Conservation (phyloP, 306 rosid genomes). For the Malus sieversii region DNA sequence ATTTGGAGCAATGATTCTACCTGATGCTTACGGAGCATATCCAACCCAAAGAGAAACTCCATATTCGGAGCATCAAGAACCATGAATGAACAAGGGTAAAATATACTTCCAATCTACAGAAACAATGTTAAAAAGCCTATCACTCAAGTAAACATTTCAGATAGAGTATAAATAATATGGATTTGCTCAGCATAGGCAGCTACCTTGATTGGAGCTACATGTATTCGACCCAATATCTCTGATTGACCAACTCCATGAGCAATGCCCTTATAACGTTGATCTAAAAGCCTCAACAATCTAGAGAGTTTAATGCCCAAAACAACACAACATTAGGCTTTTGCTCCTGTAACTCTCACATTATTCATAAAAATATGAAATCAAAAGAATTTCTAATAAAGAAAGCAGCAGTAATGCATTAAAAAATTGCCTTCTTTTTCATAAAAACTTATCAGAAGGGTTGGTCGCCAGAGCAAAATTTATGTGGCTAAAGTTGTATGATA, state of each 20-base stretch:
- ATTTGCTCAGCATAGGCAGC: not conserved
- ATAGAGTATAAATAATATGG: not conserved
- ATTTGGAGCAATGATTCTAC: conserved; percentile 27
- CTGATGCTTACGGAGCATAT: conserved; percentile 99
- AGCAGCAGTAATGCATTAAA: conserved; percentile 2
- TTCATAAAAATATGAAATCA: not conserved
- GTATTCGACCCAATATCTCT: conserved; percentile 91
- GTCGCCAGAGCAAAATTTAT: not conserved
- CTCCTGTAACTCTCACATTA: conserved; percentile 10
- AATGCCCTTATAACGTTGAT: conserved; percentile 87
- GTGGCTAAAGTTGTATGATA: not conserved
- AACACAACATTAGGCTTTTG: not conserved
- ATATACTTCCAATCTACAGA: conserved; percentile 67
- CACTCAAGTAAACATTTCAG: not conserved
- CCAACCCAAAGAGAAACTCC: conserved; percentile 95
- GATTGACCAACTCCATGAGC: conserved; percentile 99
- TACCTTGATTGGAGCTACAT: conserved; percentile 98
- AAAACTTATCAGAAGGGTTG: not conserved
- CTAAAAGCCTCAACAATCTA: conserved; percentile 94
- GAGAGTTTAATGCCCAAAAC: conserved; percentile 15
- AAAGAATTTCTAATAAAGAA: not conserved
- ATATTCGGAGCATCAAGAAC: conserved; percentile 87
- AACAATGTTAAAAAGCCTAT: not conserved
- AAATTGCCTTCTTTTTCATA: not conserved
- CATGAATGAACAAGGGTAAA: conserved; percentile 84